A percentile compares a stretch with the other conserved stretches of the same genome.
Conservation (phyloP, 2,329 filamentous ascomycete species). For the Xylaria multiplex region DNA sequence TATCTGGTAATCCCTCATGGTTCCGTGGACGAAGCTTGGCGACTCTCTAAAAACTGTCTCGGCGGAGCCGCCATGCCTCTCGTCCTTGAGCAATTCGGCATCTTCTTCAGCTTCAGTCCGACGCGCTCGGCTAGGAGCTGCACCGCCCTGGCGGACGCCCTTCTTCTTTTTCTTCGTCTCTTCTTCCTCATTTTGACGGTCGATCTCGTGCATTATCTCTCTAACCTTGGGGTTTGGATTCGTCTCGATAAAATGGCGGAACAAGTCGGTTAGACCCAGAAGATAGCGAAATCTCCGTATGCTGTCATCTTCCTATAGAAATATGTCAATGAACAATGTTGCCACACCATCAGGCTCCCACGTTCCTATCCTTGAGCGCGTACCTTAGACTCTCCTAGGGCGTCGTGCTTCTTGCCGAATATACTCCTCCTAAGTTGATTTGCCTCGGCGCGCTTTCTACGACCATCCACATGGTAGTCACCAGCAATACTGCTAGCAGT, state of each 20-base stretch:
- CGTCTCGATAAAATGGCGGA: conserved; percentile 98
- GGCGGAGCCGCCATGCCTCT: conserved; percentile 85
- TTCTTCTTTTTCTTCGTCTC: conserved; percentile 76
- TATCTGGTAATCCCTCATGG: conserved; percentile 97
- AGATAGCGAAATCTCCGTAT: conserved; percentile 95
- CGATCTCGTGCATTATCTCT: conserved; percentile 92
- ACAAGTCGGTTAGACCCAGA: conserved; percentile 92
- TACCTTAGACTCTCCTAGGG: conserved; percentile 92
- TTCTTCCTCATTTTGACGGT: conserved; percentile 86
- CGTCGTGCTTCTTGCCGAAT: conserved; percentile 93
- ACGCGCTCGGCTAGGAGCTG: conserved; percentile 78
- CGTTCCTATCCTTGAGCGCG: conserved; percentile 34
- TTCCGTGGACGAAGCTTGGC: conserved; percentile 84
- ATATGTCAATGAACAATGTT: conserved; percentile 50
- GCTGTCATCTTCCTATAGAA: conserved; percentile 82
- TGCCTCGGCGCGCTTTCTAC: conserved; percentile 85
- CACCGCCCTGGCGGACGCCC: conserved; percentile 83
- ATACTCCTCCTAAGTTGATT: conserved; percentile 91
- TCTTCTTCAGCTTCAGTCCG: conserved; percentile 98
- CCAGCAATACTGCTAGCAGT: conserved; percentile 87
- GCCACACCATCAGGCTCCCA: conserved; percentile 17
- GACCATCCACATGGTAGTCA: conserved; percentile 79
- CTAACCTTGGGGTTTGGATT: conserved; percentile 96
- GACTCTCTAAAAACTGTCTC: conserved; percentile 95
- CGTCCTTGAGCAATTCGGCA: conserved; percentile 85